These are phyloP conservation scores for Senna tora DNA, from an alignment of 306 rosid genomes.

Conservation along the genomic window DNA sequence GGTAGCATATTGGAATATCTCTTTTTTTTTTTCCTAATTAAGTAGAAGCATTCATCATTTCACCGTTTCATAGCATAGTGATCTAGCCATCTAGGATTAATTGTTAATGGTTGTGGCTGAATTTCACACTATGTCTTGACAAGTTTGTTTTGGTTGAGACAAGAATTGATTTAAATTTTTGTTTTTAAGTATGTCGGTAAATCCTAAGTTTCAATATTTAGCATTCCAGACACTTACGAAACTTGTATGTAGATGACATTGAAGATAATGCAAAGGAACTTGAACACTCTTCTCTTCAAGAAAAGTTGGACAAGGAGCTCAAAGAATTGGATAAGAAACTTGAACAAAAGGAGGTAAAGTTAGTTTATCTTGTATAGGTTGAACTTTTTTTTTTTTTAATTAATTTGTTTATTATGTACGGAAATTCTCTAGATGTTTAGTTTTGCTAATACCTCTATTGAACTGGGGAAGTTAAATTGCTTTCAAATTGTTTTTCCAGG, in stretches of 20 bases:
- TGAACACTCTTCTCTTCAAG: conserved; percentile 92
- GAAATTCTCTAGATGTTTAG: not conserved
- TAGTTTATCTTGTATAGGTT: too few relatives aligned
- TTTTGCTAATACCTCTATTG: not conserved
- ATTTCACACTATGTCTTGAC: not conserved
- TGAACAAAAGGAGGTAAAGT: conserved; percentile 90
- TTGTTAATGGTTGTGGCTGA: conserved; percentile 12
- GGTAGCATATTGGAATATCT: conserved; percentile 47
- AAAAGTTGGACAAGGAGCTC: conserved; percentile 81
- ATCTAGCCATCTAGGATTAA: not conserved
- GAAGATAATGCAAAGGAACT: conserved; percentile 81
- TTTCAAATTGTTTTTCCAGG: conserved; percentile 13
- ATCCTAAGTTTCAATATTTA: not conserved
- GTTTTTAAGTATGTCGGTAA: not conserved
- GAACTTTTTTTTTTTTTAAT: not conserved
- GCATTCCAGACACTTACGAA: not conserved
- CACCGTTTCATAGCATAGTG: not conserved
- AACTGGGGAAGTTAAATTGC: not conserved
- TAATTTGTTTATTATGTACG: conserved; percentile 3
- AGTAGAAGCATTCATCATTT: not conserved
- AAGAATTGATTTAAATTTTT: conserved; percentile 1
- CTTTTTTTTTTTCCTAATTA: not conserved
- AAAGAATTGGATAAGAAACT: conserved; percentile 91
- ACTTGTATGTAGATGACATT: conserved; percentile 56
- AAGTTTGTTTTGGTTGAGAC: conserved; percentile 32